Conservation (phyloP, 768 basidiomycete species). For the Lactarius indigo region DNA sequence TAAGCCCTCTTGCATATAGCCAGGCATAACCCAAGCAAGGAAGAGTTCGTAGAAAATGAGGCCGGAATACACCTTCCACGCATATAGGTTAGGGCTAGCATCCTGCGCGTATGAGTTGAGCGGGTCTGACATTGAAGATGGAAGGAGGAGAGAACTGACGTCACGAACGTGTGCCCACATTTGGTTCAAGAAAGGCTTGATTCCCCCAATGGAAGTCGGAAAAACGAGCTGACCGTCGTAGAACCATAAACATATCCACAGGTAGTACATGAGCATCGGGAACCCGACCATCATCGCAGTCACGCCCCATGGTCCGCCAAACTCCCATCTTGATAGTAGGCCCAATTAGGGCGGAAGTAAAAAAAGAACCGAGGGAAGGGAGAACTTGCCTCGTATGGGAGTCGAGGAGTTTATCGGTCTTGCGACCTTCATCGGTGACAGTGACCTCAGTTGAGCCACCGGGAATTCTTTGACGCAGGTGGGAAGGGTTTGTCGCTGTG, state of each 20-base stretch:
- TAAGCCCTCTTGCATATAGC: conserved; percentile 90
- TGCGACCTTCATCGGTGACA: conserved; percentile 67
- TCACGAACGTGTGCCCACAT: conserved; percentile 86
- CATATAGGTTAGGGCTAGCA: conserved; percentile 84
- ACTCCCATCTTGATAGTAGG: conserved; percentile 69
- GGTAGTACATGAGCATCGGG: conserved; percentile 95
- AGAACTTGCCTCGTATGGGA: conserved; percentile 38
- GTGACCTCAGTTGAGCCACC: conserved; percentile 33
- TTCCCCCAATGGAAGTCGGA: conserved; percentile 65
- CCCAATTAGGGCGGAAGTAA: neutral
- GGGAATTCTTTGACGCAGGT: conserved; percentile 31
- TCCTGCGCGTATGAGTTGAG: conserved; percentile 48
- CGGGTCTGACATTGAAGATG: neutral
- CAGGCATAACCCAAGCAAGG: conserved; percentile 88
- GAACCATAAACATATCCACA: conserved; percentile 97
- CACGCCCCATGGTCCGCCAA: conserved; percentile 92
- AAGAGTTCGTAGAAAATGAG: conserved; percentile 87
- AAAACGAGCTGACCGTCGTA: conserved; percentile 81
- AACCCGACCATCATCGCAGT: conserved; percentile 92
- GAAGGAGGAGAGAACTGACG: conserved; percentile 41
- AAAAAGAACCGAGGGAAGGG: conserved; percentile 33
- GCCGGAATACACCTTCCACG: conserved; percentile 87
- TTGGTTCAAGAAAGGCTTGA: conserved; percentile 68
- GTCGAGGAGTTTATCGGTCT: conserved; percentile 65
- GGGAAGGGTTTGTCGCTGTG: conserved; percentile 12